Base-by-base conservation (phyloP, 2,329 filamentous ascomycete species). In the Emydomyces testavorans region DNA sequence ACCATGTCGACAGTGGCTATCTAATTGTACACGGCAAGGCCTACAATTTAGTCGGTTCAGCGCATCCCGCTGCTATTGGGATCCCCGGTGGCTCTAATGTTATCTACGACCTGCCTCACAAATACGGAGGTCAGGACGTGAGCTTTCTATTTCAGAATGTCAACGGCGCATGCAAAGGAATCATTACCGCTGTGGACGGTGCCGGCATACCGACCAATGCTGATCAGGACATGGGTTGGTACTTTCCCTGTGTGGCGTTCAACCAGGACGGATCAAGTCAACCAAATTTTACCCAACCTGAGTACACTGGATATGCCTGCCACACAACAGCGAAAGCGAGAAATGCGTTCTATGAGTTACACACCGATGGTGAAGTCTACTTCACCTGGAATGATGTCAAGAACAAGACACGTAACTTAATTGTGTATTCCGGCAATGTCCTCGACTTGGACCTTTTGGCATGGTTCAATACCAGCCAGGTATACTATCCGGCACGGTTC, bases 141-240 rank as follows among this genome's bases (percentile, higher is more conserved):
- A 96, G 89, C 61, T 98, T 98, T 63, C 70, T 98, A 60, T 98
- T 98, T 69, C 92, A 98, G 64, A 94, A 96, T 56, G 92, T 98
- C 65, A 98, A 98, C 58, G 93, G 92, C 40, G 85, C 84, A 53
- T 98, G 92, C 76, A 98, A 96, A 69, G 84, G 77, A 7, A 68
- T 96, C 49, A 94, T 98, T 62, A 94, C 79, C 0, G 66, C 74
- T 6, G 78, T 83, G 1, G 62, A 75, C 1, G 72, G 72, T 48
- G 93, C 89, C 0, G 82, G 87, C 57, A 80, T 98, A 6, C 87
- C 89, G 1, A 84, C 83, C 4, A 82, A 94, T 61, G 67, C 65
- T 21, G 69, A 81, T 45, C 79, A 77, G 5, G 80, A 94, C 49
- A 69, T 98, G 52, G 92, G 83, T 1, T 98, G 92, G 90, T 98